Evolutionary conservation across 306 rosid genomes (phyloP), one percentile per base, ranked within the genome.

Genomic region (Crataegus laevigata): DNA sequence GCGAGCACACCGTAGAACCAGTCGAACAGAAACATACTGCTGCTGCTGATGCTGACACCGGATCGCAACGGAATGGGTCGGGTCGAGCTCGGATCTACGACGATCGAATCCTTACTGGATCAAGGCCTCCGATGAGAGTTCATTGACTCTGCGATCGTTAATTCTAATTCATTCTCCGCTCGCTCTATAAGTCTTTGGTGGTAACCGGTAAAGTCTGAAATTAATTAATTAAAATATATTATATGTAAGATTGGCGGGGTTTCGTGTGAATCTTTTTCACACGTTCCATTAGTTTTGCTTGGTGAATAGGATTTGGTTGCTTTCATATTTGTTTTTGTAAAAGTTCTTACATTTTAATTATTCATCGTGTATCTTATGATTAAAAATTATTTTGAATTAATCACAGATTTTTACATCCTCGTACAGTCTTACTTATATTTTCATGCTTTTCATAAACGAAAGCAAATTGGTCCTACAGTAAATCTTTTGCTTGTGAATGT

Each of bases 1-100:
- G 86, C 86, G 68, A 83, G 57, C 72, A 79, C 87, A 59, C 84
- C 82, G 71, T 83, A 83, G 79, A 83, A 83, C 87, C 87, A 83
- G 81, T 83, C 87, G 43, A 79, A 74, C 8, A 83, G 71, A 69
- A 83, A 83, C 87, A 83, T 83, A 61, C 4, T 29, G 61, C 4
- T 6, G 29, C 13, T 59, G 67, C 66, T 70, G 19, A 34, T 42
- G 24, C 52, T 24, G n/a, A 9, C 29, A 3, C 69, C 69, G 28
- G 24, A 12, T 47, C 76, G 43, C 54, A 54, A 22, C 12, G 47
- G 11, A 28, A 50, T 14, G 51, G 75, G 24, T 8, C 22, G 36
- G 25, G 29, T 34, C 13, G 45, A 32, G 47, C 28, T n/a, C 71
- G 61, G 75, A 74, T 50, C 76, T 25, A 29, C 74, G 18, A 26